Evolutionary conservation across 1,139 yeast genomes (phyloP).

Genomic region (Blastobotrys elegans): DNA sequence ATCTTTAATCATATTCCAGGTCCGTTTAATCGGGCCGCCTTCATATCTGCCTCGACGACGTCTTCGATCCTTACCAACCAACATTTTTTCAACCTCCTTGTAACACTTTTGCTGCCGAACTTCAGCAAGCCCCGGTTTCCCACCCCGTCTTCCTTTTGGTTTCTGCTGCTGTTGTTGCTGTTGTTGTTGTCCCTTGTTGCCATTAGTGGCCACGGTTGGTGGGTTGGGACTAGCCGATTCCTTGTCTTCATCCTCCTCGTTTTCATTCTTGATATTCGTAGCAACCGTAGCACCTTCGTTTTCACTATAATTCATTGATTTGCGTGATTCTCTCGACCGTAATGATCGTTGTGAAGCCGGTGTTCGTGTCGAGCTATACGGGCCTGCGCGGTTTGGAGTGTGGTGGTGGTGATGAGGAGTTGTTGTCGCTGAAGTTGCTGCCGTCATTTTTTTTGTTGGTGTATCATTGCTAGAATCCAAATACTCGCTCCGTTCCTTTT

Average conservation of each 20-base stretch:
- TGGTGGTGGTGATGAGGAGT: neutral
- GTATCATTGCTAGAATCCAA: conserved; percentile 32
- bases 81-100: conserved; percentile 25
- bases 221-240: neutral
- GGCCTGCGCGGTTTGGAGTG: conserved; percentile 8
- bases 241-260: conserved; percentile 1
- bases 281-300: neutral
- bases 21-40: conserved; percentile 26
- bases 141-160: conserved; percentile 20
- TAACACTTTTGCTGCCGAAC: conserved; percentile 15
- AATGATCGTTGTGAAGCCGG: conserved; percentile 8
- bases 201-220: neutral
- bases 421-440: neutral
- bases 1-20: conserved; percentile 30
- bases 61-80: conserved; percentile 24
- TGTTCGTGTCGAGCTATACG: neutral
- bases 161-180: neutral
- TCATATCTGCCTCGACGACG: conserved; percentile 21
- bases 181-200: neutral
- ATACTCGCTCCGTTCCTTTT: conserved; percentile 53
- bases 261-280: neutral
- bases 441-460: neutral
- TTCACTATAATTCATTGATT: neutral
- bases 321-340: conserved; percentile 6
- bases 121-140: conserved; percentile 14